Base-by-base conservation (phyloP, 179 eudicot genomes). In the Sideroxylon spinosum region DNA sequence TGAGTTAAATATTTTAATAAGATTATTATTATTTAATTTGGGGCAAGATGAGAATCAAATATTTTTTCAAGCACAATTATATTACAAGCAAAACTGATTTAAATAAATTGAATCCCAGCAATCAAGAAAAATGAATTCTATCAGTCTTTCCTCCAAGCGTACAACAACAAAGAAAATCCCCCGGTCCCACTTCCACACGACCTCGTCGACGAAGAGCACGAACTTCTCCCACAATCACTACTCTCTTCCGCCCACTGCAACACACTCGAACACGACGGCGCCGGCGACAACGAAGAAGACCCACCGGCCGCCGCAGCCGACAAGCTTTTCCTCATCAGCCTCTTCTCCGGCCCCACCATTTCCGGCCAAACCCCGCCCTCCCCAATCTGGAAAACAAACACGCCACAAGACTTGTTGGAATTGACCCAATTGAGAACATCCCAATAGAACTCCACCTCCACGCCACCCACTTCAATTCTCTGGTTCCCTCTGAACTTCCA, bases 231-330 rank as follows among this genome's bases (percentile, higher is more conserved):
- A 65, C 93, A 82, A 19, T 90, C 91, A 29, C 93, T 90, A 37
- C 84, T 90, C 84, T 88, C 93, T 74, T 90, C 93, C 17, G 91
- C 93, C 93, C 93, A 90, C 14, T 88, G 93, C 86, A 85, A n/a
- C 75, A 90, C 91, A 63, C 90, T 90, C 63, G 89, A 90, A 19
- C 86, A 75, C 71, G 90, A 86, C 44, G 87, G 86, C 1, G 91
- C 79, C 22, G 89, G 87, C 6, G 89, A 83, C 73, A 82, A 66
- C 1, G 88, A 73, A 62, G 32, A 62, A 0, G 81, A 12, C 52
- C 55, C 73, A 6, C 5, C 13, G 63, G 67, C 57, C 25, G 76
- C 50, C 70, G 70, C 14, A 11, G 79, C 53, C 13, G 88, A 82
- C 3, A 87, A 80, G 32, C 83, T 89, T 62, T 89, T 89, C 85